A percentile compares a stretch with the other conserved stretches of the same genome.
Evolutionary conservation across 768 basidiomycete species (phyloP).

Genomic region (Collybiopsis luxurians): DNA sequence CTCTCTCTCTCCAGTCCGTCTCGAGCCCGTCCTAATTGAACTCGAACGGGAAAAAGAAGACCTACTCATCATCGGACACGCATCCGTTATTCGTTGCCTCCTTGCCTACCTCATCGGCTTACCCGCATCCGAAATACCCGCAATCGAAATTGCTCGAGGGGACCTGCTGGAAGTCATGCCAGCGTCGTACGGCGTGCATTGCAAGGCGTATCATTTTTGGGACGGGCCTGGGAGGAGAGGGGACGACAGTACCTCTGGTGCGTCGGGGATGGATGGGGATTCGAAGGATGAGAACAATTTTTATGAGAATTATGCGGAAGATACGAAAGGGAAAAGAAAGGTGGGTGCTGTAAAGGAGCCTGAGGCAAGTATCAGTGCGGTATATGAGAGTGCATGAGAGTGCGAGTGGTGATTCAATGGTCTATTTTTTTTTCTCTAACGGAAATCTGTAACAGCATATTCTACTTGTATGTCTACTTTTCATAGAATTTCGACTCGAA

Average conservation of each 20-base stretch:
- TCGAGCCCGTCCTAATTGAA: slow-evolving; percentile 93
- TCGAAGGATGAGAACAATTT: slow-evolving; percentile 60
- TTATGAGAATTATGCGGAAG: slow-evolving; percentile 87
- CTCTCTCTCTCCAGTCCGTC: slow-evolving; percentile 59
- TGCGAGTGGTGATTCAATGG: not conserved
- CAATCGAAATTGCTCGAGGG: slow-evolving; percentile 94
- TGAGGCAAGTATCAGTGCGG: slow-evolving; percentile 7
- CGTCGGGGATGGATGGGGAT: not conserved
- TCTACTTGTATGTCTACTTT: too few species aligned
- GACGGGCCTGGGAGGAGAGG: slow-evolving; percentile 74
- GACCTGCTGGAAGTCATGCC: slow-evolving; percentile 94
- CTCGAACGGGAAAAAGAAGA: slow-evolving; percentile 94
- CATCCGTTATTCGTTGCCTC: slow-evolving; percentile 95
- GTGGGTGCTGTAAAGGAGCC: slow-evolving; percentile 4
- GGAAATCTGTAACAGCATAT: too few species aligned
- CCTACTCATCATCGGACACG: slow-evolving; percentile 93
- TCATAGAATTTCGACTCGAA: too few species aligned
- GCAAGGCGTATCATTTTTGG: slow-evolving; percentile 91
- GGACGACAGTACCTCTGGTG: slow-evolving; percentile 11
- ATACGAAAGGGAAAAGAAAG: slow-evolving; percentile 61
- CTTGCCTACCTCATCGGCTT: slow-evolving; percentile 92
- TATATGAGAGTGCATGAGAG: not conserved
- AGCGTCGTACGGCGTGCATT: slow-evolving; percentile 86
- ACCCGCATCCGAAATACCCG: slow-evolving; percentile 94
- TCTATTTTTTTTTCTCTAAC: not conserved